A percentile compares a stretch with the other conserved stretches of the same genome.
phyloP scores from a whole-genome alignment of 371 early-diverging fungal species.

The Actinomortierella wolfii region DNA sequence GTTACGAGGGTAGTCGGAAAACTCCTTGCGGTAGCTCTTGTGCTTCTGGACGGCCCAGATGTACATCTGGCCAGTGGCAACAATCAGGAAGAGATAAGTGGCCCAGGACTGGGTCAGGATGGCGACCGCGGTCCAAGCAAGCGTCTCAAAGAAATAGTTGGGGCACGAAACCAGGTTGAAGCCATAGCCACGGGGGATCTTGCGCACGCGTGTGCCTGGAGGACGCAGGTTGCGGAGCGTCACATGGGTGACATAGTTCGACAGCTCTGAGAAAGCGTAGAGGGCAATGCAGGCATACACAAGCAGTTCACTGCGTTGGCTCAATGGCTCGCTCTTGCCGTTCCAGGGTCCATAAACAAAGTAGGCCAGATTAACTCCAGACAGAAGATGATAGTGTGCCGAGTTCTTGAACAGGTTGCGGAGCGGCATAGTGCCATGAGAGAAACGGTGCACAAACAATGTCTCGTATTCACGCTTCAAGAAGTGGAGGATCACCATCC shows the following conservation, averaged over 20 bases:
- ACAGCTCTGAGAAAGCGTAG: slow-evolving; percentile 79
- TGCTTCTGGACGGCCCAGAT: slow-evolving; percentile 98
- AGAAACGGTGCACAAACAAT: slow-evolving; percentile 92
- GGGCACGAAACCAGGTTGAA: slow-evolving; percentile 91
- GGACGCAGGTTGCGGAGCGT: slow-evolving; percentile 93
- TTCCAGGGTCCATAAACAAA: slow-evolving; percentile 81
- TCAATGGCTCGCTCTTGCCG: slow-evolving; percentile 56
- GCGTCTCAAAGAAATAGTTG: slow-evolving; percentile 92
- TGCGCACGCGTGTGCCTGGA: slow-evolving; percentile 85
- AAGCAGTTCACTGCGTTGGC: slow-evolving; percentile 58
- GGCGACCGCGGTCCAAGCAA: slow-evolving; percentile 83
- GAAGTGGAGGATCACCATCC: slow-evolving; percentile 84
- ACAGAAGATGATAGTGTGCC: slow-evolving; percentile 92
- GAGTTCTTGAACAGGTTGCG: slow-evolving; percentile 94
- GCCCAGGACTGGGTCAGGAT: slow-evolving; percentile 79
- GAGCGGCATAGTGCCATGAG: slow-evolving; percentile 95
- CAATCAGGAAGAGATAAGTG: slow-evolving; percentile 78
- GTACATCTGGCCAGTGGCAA: slow-evolving; percentile 90
- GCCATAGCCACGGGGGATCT: slow-evolving; percentile 93
- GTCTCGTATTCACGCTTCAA: slow-evolving; percentile 95
- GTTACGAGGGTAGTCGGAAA: slow-evolving; percentile 88
- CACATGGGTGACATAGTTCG: slow-evolving; percentile 85
- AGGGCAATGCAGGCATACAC: slow-evolving; percentile 64
- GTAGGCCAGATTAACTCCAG: slow-evolving; percentile 87
- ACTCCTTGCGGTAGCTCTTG: slow-evolving; percentile 88